phyloP scores from a whole-genome alignment of 345 rosid species.

The Sisymbrium altissimum region DNA sequence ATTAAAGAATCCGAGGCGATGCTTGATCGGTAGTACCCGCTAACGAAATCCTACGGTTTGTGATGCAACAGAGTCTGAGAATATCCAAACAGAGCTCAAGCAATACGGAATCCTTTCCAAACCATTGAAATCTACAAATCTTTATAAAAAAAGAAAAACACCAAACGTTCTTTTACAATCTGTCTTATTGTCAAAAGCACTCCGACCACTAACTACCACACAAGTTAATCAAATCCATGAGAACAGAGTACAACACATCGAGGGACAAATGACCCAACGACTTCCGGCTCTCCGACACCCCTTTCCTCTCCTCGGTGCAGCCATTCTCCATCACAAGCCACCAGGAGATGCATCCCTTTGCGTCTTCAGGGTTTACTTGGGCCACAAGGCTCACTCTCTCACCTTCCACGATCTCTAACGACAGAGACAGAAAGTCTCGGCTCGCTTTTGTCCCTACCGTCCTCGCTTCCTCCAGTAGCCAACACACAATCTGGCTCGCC shows the following conservation, averaged over 20 bases:
- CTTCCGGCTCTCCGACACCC: constrained; percentile 55
- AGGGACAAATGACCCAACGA: constrained; percentile 75
- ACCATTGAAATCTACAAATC: background rate
- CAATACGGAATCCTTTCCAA: too few relatives aligned
- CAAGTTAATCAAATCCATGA: constrained; percentile 80
- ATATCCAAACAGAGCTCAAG: constrained; percentile 46
- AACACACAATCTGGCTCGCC: constrained; percentile 90
- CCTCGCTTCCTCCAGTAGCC: constrained; percentile 92
- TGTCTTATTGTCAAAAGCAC: constrained; percentile 10
- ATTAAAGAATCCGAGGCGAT: constrained; percentile 79
- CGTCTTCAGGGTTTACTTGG: constrained; percentile 74
- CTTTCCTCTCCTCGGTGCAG: constrained; percentile 56
- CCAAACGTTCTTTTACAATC: constrained; percentile 7
- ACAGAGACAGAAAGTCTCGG: constrained; percentile 65
- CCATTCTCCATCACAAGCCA: constrained; percentile 88
- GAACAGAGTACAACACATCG: constrained; percentile 57
- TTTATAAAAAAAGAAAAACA: background rate
- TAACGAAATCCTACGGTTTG: constrained; percentile 37
- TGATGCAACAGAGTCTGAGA: constrained; percentile 26
- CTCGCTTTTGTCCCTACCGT: constrained; percentile 74
- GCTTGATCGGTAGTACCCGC: constrained; percentile 72
- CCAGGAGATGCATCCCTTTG: constrained; percentile 78
- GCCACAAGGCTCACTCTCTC: constrained; percentile 81
- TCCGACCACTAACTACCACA: constrained; percentile 50
- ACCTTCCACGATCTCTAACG: constrained; percentile 82